phyloP scores from a whole-genome alignment of 805 yeast genomes.

The Jamesozyma lodderae region DNA sequence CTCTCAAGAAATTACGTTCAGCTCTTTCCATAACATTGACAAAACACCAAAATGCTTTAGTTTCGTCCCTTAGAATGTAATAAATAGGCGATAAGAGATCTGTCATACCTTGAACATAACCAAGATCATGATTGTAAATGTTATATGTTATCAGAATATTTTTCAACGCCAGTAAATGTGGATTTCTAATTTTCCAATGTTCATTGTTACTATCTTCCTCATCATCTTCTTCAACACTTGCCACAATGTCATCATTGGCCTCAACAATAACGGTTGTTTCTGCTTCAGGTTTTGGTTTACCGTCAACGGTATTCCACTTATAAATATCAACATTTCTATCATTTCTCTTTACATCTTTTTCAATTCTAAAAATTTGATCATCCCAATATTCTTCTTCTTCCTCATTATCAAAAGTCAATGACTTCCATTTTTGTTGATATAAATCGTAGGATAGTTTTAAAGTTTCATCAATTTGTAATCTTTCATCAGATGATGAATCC shows the following conservation, averaged over 20 bases:
- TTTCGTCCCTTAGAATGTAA: conserved; percentile 55
- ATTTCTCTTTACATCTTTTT: conserved; percentile 87
- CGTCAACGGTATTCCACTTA: conserved; percentile 33
- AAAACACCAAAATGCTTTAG: conserved; percentile 82
- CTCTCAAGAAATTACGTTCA: conserved; percentile 89
- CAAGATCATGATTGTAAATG: conserved; percentile 71
- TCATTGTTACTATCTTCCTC: conserved; percentile 20
- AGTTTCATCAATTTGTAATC: conserved; percentile 48
- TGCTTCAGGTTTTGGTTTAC: conserved; percentile 28
- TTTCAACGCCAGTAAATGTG: conserved; percentile 61
- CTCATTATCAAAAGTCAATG: conserved; percentile 14
- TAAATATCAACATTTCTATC: conserved; percentile 71
- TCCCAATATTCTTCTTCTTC: conserved; percentile 60
- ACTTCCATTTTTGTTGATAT: conserved; percentile 61
- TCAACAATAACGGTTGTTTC: conserved; percentile 16
- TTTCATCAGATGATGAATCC: conserved; percentile 67
- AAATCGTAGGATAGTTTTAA: conserved; percentile 50
- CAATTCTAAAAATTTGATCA: conserved; percentile 84
- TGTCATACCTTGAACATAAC: conserved; percentile 97
- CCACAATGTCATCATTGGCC: conserved; percentile 27
- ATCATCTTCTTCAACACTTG: conserved; percentile 32
- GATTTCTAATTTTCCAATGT: conserved; percentile 58
- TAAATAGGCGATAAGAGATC: conserved; percentile 85
- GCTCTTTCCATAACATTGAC: conserved; percentile 81
- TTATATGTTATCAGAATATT: conserved; percentile 81